Base-by-base conservation (phyloP, 306 rosid genomes). In the Cicer cuneatum region DNA sequence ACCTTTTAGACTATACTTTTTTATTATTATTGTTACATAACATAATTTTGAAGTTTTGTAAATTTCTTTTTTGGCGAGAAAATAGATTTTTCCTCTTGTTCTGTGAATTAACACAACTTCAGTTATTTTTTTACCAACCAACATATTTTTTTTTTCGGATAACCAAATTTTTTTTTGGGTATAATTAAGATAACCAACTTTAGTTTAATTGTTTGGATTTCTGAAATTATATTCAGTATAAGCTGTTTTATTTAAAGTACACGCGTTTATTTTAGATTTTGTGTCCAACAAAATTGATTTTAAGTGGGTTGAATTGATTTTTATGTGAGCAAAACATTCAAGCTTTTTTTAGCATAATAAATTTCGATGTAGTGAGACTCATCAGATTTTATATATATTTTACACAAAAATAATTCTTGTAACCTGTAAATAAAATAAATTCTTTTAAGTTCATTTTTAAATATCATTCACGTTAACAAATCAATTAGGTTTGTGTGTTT, bases 71-170 rank as follows among this genome's bases (percentile, higher is more conserved):
- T 29, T 3, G 33, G 5, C 33, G 5, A 29, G 2, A 29, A 29
- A 29, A 29, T 29, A 29, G 6, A 0, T 6, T n/a, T 7, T 73
- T 39, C 46, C 46, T 74, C 65, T 76, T 72, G 64, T 18, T 77
- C 51, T 87, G 73, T 71, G 66, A 85, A 81, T 48, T 51, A 67
- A 13, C 74, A 54, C 67, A 48, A 42, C 45, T 37, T 40, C 33
- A 29, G 33, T 29, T 29, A 29, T 29, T 29, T 29, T 29, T 29
- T 29, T 29, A 29, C 3, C 33, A 29, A 29, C 33, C 33, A 29
- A 29, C 0, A 2, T 3, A 29, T 3, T 2, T 3, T 29, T 29
- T 29, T 29, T 29, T 29, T 29, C 2, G 33, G 33, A 29, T 29
- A 29, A 29, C 33, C 33, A 29, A 29, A 4, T 29, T 29, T 29